phyloP scores from a whole-genome alignment of 371 early-diverging fungal species.

The Apophysomyces variabilis region DNA sequence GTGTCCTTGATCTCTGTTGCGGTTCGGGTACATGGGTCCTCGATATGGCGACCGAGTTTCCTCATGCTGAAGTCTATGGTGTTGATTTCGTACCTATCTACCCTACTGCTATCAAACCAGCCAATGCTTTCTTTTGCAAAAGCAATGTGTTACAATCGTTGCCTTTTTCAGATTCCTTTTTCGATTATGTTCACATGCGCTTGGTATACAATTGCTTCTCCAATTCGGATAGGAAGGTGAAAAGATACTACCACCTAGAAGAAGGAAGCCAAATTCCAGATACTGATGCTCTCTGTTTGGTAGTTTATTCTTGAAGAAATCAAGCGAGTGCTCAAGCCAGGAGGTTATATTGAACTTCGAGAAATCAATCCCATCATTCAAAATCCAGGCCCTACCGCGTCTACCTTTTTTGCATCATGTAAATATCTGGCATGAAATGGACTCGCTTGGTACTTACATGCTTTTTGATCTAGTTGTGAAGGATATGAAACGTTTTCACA shows the following conservation, averaged over 20 bases:
- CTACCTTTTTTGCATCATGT: constrained; percentile 26
- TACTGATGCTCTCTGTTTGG: background rate
- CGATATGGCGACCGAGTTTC: constrained; percentile 64
- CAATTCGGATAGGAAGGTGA: constrained; percentile 36
- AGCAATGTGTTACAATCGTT: constrained; percentile 53
- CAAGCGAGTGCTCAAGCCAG: constrained; percentile 56
- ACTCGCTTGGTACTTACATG: background rate
- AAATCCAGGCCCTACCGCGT: constrained; percentile 46
- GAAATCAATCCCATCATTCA: constrained; percentile 55
- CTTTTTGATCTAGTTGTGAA: constrained; percentile 21
- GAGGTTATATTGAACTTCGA: constrained; percentile 58
- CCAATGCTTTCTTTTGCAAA: constrained; percentile 51
- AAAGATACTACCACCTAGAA: background rate
- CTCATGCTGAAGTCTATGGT: constrained; percentile 51
- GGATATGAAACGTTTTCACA: constrained; percentile 21
- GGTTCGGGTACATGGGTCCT: constrained; percentile 53
- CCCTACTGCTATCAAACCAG: constrained; percentile 48
- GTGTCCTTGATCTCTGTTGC: constrained; percentile 47
- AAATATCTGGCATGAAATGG: constrained; percentile 6
- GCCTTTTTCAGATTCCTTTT: constrained; percentile 55
- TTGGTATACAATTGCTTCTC: constrained; percentile 46
- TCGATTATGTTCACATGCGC: constrained; percentile 63
- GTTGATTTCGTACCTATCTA: constrained; percentile 35
- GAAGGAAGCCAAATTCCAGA: background rate
- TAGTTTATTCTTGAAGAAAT: constrained; percentile 27